phyloP scores from a whole-genome alignment of 495 filamentous ascomycete genomes.

The Mytilinidion resinicola region DNA sequence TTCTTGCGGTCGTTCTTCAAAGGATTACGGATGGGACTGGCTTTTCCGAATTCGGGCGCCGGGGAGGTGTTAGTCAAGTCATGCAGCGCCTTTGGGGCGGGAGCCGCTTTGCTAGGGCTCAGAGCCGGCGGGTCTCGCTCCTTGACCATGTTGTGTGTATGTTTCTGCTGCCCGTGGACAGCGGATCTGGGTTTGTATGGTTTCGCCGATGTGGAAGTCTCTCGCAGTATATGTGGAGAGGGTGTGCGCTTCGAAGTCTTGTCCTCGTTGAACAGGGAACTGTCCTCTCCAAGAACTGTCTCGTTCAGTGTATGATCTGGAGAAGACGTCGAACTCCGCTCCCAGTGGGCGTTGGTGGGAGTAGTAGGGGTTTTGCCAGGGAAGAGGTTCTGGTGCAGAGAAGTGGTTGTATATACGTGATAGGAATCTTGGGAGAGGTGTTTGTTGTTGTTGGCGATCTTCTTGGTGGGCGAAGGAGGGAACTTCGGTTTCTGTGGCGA shows the following conservation, averaged over 20 bases:
- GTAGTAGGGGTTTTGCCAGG: too few relatives aligned
- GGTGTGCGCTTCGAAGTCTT: not conserved
- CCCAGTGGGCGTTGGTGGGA: too few relatives aligned
- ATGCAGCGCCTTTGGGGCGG: slow-evolving; percentile 18
- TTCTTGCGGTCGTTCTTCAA: slow-evolving; percentile 28
- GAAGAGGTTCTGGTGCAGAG: too few relatives aligned
- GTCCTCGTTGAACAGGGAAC: not conserved
- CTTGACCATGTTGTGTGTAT: slow-evolving; percentile 24
- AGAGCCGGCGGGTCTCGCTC: slow-evolving; percentile 27
- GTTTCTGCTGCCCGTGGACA: slow-evolving; percentile 5
- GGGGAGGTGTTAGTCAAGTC: slow-evolving; percentile 19
- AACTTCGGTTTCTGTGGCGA: slow-evolving; percentile 31
- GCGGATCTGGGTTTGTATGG: too few relatives aligned
- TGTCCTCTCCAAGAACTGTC: too few relatives aligned
- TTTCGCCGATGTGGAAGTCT: not conserved
- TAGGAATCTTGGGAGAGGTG: too few relatives aligned
- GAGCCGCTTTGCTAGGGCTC: slow-evolving; percentile 17
- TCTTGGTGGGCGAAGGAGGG: not conserved
- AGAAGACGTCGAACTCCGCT: too few relatives aligned
- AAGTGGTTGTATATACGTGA: too few relatives aligned
- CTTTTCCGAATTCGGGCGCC: slow-evolving; percentile 54
- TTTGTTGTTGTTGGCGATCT: not conserved
- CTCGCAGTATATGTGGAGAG: not conserved
- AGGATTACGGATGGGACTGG: slow-evolving; percentile 44
- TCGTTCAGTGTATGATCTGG: too few relatives aligned